These are phyloP conservation scores for Fusarium compactum DNA, from an alignment of 2,329 filamentous ascomycete species.

Conservation along the genomic window DNA sequence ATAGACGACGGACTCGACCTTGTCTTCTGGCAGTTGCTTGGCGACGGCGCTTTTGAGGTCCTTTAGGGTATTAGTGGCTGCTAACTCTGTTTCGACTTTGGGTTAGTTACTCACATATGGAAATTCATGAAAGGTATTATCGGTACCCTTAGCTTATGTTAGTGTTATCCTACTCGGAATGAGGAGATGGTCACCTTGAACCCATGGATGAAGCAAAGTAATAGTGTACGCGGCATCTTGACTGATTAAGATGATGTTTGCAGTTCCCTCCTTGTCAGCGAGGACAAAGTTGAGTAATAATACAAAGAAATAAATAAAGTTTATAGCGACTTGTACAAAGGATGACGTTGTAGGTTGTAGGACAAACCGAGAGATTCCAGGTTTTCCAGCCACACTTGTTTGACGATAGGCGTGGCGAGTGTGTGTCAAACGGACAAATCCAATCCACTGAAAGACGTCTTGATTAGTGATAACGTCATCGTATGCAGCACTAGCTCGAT, in stretches of 20 bases:
- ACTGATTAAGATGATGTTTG: neutral
- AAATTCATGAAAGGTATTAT: constrained; percentile 77
- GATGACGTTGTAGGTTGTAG: constrained; percentile 40
- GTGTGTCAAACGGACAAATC: constrained; percentile 25
- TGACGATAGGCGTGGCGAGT: constrained; percentile 35
- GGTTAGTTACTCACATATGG: constrained; percentile 58
- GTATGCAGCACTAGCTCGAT: constrained; percentile 30
- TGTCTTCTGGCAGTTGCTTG: constrained; percentile 69
- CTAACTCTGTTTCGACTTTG: accelerated
- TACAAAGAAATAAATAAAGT: constrained; percentile 20
- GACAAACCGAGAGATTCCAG: constrained; percentile 30
- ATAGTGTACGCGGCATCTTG: constrained; percentile 65
- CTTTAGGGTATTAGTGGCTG: constrained; percentile 30
- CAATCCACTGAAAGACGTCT: constrained; percentile 5
- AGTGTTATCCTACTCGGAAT: accelerated
- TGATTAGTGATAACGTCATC: constrained; percentile 35
- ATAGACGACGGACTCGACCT: constrained; percentile 72
- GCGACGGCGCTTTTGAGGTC: constrained; percentile 71
- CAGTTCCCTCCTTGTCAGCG: neutral
- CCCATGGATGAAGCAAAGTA: constrained; percentile 81
- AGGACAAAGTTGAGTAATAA: constrained; percentile 6
- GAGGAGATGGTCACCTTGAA: constrained; percentile 64
- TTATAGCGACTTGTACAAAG: neutral
- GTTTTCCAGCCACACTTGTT: constrained; percentile 44
- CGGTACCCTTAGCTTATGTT: constrained; percentile 64